Percentiles rank a stretch among this genome's conserved stretches.
Evolutionary conservation across 169 alveolate genomes (phyloP).

Genomic region (Amoebophrya sp.): DNA sequence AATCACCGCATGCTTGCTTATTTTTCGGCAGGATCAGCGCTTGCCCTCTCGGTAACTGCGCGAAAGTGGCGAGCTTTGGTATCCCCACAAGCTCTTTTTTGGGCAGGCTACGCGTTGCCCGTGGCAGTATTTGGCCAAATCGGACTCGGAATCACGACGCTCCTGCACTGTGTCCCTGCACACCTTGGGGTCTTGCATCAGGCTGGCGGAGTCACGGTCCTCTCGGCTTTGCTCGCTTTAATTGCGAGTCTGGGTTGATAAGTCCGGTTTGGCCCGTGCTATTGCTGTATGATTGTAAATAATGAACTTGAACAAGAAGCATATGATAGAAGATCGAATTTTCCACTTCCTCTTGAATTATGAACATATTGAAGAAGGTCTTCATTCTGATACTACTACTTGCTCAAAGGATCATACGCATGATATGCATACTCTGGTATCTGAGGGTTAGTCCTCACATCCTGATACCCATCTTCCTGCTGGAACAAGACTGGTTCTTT

Average conservation of each 20-base stretch:
- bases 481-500: too few species aligned
- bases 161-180: constrained; percentile 43
- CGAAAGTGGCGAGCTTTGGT: neutral
- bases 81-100: neutral
- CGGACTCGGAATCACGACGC: constrained; percentile 45
- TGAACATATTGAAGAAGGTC: too few species aligned
- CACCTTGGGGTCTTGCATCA: constrained; percentile 50
- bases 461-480: too few species aligned
- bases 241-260: neutral
- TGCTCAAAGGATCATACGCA: too few species aligned
- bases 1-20: constrained; percentile 49
- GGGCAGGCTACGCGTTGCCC: neutral
- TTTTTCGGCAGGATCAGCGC: constrained; percentile 18
- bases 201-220: constrained; percentile 23
- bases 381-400: too few species aligned
- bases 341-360: too few species aligned
- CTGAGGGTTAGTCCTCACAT: too few species aligned
- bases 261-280: too few species aligned
- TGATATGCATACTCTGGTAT: too few species aligned
- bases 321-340: too few species aligned
- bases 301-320: too few species aligned
- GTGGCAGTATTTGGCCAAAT: constrained; percentile 33
- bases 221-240: neutral
- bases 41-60: neutral
- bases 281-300: too few species aligned